These are phyloP conservation scores for Globisporangium radiosum DNA, from an alignment of 352 stramenopile genomes.

Conservation along the genomic window DNA sequence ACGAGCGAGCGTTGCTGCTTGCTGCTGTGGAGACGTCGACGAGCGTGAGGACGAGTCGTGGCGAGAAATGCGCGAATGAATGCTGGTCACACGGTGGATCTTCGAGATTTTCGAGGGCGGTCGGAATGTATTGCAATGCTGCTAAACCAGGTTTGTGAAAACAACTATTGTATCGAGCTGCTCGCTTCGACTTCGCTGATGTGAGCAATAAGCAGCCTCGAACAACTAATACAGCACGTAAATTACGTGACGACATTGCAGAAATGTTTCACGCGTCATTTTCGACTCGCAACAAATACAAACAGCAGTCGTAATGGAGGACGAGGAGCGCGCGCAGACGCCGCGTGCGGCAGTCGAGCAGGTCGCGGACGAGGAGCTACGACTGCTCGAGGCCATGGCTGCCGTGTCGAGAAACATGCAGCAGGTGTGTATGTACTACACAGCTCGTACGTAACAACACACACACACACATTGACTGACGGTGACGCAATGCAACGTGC, in stretches of 20 bases:
- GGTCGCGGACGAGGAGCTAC: constrained; percentile 39
- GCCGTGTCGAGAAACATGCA: constrained; percentile 33
- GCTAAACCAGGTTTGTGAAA: constrained; percentile 1
- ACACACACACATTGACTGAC: neutral
- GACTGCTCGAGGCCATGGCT: constrained; percentile 37
- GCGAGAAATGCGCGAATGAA: neutral
- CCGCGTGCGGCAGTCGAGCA: constrained; percentile 6
- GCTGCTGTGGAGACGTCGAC: neutral
- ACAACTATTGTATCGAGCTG: neutral
- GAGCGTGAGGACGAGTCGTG: neutral
- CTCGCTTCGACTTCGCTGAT: neutral
- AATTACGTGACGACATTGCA: neutral
- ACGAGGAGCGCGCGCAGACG: constrained; percentile 11
- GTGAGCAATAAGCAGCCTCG: neutral
- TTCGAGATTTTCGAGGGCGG: neutral
- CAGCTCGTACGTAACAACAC: neutral
- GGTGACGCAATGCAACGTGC: neutral
- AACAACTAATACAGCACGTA: neutral
- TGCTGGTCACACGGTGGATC: neutral
- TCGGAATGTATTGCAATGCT: neutral
- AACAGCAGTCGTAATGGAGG: constrained; percentile 15
- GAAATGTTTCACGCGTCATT: too few species aligned
- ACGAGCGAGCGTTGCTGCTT: neutral
- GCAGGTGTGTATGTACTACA: constrained; percentile 16
- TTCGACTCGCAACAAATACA: constrained; percentile 6